A percentile compares a stretch with the other conserved stretches of the same genome.
phyloP scores from a whole-genome alignment of 768 basidiomycete genomes.

The Rhodotorula paludigena region DNA sequence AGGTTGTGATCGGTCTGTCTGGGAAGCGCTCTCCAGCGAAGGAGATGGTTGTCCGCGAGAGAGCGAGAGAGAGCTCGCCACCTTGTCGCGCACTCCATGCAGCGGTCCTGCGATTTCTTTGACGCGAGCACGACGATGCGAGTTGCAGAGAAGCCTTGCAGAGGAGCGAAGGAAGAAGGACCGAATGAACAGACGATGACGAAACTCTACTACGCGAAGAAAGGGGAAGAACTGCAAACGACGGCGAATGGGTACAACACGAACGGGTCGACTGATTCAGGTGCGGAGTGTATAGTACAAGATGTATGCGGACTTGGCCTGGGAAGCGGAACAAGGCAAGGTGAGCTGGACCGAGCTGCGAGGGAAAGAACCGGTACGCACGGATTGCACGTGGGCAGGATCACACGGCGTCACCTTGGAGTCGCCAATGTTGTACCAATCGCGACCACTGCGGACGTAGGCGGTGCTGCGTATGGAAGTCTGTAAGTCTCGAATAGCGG shows the following conservation, averaged over 20 bases:
- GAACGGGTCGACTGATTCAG: background rate
- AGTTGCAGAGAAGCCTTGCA: background rate
- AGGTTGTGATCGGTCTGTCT: too few relatives aligned
- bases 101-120: too few relatives aligned
- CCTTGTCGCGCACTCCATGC: too few relatives aligned
- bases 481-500: background rate
- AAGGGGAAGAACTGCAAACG: background rate
- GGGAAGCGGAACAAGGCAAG: background rate
- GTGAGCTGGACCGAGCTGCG: too few relatives aligned
- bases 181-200: too few relatives aligned
- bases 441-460: conserved; percentile 74
- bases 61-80: too few relatives aligned
- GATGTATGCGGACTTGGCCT: conserved; percentile 45
- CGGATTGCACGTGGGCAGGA: conserved; percentile 63
- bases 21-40: too few relatives aligned
- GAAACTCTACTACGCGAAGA: too few relatives aligned
- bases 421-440: conserved; percentile 93
- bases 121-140: background rate
- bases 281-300: conserved; percentile 43
- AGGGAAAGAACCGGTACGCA: background rate
- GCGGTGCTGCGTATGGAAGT: conserved; percentile 63
- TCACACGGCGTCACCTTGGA: conserved; percentile 74
- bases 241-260: background rate
- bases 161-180: too few relatives aligned
- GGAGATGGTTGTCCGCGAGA: too few relatives aligned